Base-by-base conservation (phyloP, 371 early-diverging fungal species). In the Nematocida sp. region DNA sequence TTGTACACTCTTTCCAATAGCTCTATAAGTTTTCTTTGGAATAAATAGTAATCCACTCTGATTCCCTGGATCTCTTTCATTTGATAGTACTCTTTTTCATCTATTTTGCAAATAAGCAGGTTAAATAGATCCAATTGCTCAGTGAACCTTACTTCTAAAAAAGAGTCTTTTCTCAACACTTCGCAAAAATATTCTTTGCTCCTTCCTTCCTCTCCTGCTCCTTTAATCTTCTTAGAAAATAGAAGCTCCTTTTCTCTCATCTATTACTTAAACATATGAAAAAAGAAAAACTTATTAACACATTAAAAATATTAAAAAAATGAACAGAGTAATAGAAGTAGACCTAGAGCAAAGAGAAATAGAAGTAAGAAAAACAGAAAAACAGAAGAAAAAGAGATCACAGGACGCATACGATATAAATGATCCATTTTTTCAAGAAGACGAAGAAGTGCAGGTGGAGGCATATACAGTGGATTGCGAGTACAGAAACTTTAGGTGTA, bases 61-160 rank as follows among this genome's bases (percentile, higher is more conserved):
- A 84, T 82, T 48, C 80, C 81, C 68, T 84, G 85, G 39, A 80
- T 81, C n/a, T 80, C 77, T 67, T 84, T 84, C 33, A 82, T 49
- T 1, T 79, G 56, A 66, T 80, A 82, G 63, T 82, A 84, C 51
- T 83, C 83, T 32, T 26, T 13, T 51, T 61, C 63, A 25, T 59
- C 54, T 0, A 71, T n/a, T 16, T 23, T 33, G 26, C 32, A 51
- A 11, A 61, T 40, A n/a, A 61, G 20, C 38, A 71, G 57, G 18
- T 45, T 60, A 47, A 71, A 71, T 16, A 40, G 42, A 32, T n/a
- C 60, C 13, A 13, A 9, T 25, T 56, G 69, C 57, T 68, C 45
- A 40, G 57, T 39, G 38, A 68, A 5, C 47, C 56, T 36, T 26
- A 68, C 7, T 30, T 68, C 59, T 26, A 68, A 55, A 4, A 20